Evolutionary conservation across 331 rosid genomes (phyloP), one percentile per base, ranked within the genome.

Genomic region (Acacia concinna): DNA sequence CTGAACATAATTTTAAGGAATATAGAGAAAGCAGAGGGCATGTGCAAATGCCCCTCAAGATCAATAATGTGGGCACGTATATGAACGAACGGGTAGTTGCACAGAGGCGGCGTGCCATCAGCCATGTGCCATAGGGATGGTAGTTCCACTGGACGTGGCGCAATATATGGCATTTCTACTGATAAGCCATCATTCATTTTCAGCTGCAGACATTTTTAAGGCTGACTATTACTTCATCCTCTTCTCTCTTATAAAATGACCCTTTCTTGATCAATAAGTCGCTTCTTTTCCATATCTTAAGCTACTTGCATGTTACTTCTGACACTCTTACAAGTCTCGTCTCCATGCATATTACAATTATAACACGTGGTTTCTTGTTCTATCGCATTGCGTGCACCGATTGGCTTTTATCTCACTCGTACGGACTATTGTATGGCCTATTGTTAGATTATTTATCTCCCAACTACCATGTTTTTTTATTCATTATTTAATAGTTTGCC

Each of bases 221-320:
- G 21, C 23, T 21, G 35, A 51, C 66, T 2, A n/a, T n/a, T n/a
- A 1, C n/a, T 41, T 60, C 32, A 59, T 38, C n/a, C 44, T 43
- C 68, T 15, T 60, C 30, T 18, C 7, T 12, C 44, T 31, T 60
- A 64, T 32, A 31, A 76, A 41, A 68, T 8, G 11, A 18, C 34
- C 74, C 51, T 83, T 81, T 80, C 84, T 67, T 74, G 63, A 74
- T 74, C 56, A 76, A 46, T 60, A 85, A 85, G 85, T 35, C 60
- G 23, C 72, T n/a, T 27, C 34, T 81, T 23, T 69, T 25, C 73
- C 80, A 18, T 27, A 63, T 67, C 66, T 41, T 60, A 59, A 70
- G 79, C 38, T 37, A 17, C 46, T 56, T 64, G 84, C 80, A 74
- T 74, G 64, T 74, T 66, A 40, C 79, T 25, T 38, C 40, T 49